These are phyloP conservation scores for Cordyceps tenuipes DNA, from an alignment of 2,329 filamentous ascomycete genomes.

Conservation along the genomic window DNA sequence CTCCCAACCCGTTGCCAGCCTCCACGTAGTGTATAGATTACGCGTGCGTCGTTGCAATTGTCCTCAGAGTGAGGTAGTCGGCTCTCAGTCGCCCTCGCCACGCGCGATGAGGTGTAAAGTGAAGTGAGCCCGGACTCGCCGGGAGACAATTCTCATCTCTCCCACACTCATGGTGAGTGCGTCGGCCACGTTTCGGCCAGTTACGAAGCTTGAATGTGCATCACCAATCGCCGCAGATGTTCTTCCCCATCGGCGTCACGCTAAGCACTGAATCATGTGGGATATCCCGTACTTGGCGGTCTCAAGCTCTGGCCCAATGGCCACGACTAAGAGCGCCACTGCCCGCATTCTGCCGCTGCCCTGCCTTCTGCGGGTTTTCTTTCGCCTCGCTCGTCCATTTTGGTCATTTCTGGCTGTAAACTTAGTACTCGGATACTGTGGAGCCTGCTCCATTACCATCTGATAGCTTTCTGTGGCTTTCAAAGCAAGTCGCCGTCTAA, in stretches of 20 bases:
- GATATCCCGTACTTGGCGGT: not conserved
- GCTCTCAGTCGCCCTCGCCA: not conserved
- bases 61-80: not conserved
- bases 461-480: too few species aligned
- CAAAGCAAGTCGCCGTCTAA: not conserved
- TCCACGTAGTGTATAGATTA: not conserved
- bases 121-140: not conserved
- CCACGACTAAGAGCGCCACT: not conserved
- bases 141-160: not conserved
- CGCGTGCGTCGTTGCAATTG: not conserved
- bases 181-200: slow-evolving; percentile 11
- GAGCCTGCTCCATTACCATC: not conserved
- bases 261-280: not conserved
- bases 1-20: not conserved
- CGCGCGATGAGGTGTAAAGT: not conserved
- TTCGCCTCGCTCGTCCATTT: not conserved
- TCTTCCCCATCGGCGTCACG: not conserved
- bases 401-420: not conserved
- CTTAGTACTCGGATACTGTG: not conserved
- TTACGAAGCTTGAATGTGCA: slow-evolving; percentile 2
- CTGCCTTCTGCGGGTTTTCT: not conserved
- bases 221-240: slow-evolving; percentile 2
- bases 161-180: not conserved
- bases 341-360: not conserved
- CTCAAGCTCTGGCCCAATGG: not conserved